Evolutionary conservation across 2,329 filamentous ascomycete genomes (phyloP), one percentile per base, ranked within the genome.

Genomic region (Colletotrichum theobromicola): DNA sequence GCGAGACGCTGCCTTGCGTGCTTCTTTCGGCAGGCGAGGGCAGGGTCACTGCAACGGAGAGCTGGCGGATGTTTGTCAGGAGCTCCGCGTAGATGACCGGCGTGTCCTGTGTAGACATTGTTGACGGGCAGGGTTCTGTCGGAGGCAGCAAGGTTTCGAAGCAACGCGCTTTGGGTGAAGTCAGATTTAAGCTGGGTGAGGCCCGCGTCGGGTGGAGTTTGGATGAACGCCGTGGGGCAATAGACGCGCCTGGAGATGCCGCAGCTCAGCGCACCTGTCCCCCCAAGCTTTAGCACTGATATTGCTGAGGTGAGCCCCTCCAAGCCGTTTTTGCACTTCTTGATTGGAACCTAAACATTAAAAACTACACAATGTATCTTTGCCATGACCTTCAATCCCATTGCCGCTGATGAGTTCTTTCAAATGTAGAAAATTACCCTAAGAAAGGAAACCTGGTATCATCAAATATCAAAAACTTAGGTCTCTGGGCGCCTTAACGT

Each of bases 31-130:
- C 82, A 6, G 85, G 82, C 15, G 87, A 85, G 4, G 85, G 83
- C 2, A 93, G 83, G 4, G 87, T 86, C 8, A 87, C 90, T 65
- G 87, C 88, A 26, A 93, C 83, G 6, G 91, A 92, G 50, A 94
- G 86, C 79, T 93, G 91, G 55, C 89, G 87, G 77, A 94, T 92
- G 74, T 93, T 93, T 32, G 88, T 85, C 4, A 94, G 87, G 2
- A 93, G 86, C 82, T 94, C 92, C 7, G 92, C 91, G 79, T 94
- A 93, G 26, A 93, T 85, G 3, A 82, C 63, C 13, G 57, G 72
- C 53, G 15, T 28, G 50, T 66, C n/a, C 12, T 37, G 67, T 9
- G 72, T 63, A n/a, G 63, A 15, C 72, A 75, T 75, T 10, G 63
- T 35, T 55, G 35, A 32, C 26, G 55, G 34, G 16, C n/a, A 24